Conservation (phyloP, 164 flowering plant species). For the Chimonanthus praecox region DNA sequence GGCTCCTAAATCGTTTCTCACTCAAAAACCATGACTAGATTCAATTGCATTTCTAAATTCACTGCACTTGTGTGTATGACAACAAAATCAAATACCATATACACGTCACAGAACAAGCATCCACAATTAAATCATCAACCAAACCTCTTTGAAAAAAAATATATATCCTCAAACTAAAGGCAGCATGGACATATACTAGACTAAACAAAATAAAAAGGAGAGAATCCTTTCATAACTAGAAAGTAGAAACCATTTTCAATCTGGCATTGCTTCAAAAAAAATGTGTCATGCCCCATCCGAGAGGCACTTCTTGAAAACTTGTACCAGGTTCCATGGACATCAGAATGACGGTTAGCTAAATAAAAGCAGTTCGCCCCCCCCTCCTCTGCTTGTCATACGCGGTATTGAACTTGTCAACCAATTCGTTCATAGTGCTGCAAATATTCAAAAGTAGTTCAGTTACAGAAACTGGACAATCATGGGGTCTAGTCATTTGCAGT, state of each 20-base stretch:
- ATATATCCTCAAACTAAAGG: too few relatives aligned
- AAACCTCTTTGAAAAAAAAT: too few relatives aligned
- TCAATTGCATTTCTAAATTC: background rate
- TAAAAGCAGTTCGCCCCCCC: slow-evolving; percentile 81
- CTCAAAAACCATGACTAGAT: too few relatives aligned
- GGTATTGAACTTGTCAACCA: slow-evolving; percentile 88
- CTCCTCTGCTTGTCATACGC: slow-evolving; percentile 82
- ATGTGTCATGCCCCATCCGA: background rate
- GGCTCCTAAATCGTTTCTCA: too few relatives aligned
- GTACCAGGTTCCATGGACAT: background rate
- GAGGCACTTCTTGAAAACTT: background rate
- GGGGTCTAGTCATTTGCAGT: background rate
- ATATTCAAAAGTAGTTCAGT: slow-evolving; percentile 1
- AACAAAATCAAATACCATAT: background rate
- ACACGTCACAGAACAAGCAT: background rate
- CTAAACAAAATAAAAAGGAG: background rate
- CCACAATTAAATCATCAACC: background rate
- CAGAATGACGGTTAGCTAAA: slow-evolving; percentile 21
- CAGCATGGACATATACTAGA: background rate
- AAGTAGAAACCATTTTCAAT: too few relatives aligned
- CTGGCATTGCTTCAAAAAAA: background rate
- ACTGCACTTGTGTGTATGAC: background rate
- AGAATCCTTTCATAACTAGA: too few relatives aligned
- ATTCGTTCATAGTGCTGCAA: slow-evolving; percentile 84
- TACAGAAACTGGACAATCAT: background rate